These are phyloP conservation scores for Colletotrichum sp. DNA, from an alignment of 2,329 filamentous ascomycete genomes.

Conservation along the genomic window DNA sequence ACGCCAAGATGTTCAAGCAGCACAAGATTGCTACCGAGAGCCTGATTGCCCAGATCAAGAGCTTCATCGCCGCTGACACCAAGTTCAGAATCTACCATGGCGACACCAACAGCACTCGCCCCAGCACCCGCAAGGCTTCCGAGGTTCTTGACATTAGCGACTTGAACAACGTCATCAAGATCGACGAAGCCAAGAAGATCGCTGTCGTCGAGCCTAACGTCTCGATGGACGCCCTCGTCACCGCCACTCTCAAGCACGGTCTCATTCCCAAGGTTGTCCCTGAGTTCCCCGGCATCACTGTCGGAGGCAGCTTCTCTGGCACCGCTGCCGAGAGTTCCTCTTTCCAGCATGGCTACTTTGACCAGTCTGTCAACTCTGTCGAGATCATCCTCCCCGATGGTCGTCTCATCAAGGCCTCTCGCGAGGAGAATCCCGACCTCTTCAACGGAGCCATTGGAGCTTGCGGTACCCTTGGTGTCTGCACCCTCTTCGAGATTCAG, in stretches of 20 bases:
- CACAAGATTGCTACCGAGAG: constrained; percentile 37
- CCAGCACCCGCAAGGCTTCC: constrained; percentile 45
- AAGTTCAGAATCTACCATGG: constrained; percentile 78
- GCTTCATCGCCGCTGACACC: constrained; percentile 45
- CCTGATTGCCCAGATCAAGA: constrained; percentile 45
- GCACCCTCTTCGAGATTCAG: constrained; percentile 63
- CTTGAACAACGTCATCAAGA: constrained; percentile 66
- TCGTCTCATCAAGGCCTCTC: constrained; percentile 52
- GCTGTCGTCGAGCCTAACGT: constrained; percentile 73
- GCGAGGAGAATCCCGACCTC: constrained; percentile 53
- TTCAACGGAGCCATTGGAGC: constrained; percentile 65
- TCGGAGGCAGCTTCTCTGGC: constrained; percentile 70
- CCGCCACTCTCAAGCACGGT: constrained; percentile 57
- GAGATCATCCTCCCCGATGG: constrained; percentile 69
- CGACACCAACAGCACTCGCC: constrained; percentile 76
- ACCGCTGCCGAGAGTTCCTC: constrained; percentile 72
- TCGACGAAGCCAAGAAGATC: constrained; percentile 58
- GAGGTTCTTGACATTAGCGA: constrained; percentile 70
- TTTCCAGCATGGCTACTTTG: constrained; percentile 71
- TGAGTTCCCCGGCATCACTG: constrained; percentile 75
- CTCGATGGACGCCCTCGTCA: constrained; percentile 68
- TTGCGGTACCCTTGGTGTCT: constrained; percentile 65
- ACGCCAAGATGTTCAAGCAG: background rate
- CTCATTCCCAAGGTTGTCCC: constrained; percentile 71
- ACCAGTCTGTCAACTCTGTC: constrained; percentile 63